phyloP scores from a whole-genome alignment of 768 basidiomycete species.

The Pisolithus orientalis region DNA sequence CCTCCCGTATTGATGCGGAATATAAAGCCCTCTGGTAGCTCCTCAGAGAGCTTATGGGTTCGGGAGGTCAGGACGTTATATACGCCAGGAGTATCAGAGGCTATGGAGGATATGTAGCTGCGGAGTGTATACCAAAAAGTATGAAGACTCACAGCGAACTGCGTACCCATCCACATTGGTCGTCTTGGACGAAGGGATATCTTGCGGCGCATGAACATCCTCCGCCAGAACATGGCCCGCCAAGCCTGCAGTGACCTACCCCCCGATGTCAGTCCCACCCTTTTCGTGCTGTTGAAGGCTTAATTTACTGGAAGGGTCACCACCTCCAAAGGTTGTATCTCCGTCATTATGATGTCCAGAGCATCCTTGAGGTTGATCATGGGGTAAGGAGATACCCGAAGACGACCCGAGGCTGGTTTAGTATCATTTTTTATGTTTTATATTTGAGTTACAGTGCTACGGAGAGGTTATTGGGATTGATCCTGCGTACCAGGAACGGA shows the following conservation, averaged over 20 bases:
- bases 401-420: conserved; percentile 55
- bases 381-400: conserved; percentile 73
- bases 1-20: conserved; percentile 82
- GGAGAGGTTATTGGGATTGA: neutral
- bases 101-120: conserved; percentile 28
- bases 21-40: conserved; percentile 40
- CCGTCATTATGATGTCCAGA: conserved; percentile 44
- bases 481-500: conserved; percentile 51
- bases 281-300: neutral
- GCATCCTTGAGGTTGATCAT: conserved; percentile 64
- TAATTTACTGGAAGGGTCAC: conserved; percentile 38
- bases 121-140: neutral
- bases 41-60: conserved; percentile 26
- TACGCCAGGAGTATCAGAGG: conserved; percentile 54
- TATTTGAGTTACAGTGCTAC: neutral
- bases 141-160: conserved; percentile 46
- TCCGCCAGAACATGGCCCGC: conserved; percentile 69
- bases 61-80: conserved; percentile 63
- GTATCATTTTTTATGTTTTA: too few relatives aligned
- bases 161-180: conserved; percentile 92
- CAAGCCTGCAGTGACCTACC: conserved; percentile 54
- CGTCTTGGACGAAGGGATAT: conserved; percentile 59
- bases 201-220: conserved; percentile 57
- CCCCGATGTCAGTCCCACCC: neutral
- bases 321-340: conserved; percentile 38